Conservation (phyloP, 345 rosid species). For the Linum trigynum region DNA sequence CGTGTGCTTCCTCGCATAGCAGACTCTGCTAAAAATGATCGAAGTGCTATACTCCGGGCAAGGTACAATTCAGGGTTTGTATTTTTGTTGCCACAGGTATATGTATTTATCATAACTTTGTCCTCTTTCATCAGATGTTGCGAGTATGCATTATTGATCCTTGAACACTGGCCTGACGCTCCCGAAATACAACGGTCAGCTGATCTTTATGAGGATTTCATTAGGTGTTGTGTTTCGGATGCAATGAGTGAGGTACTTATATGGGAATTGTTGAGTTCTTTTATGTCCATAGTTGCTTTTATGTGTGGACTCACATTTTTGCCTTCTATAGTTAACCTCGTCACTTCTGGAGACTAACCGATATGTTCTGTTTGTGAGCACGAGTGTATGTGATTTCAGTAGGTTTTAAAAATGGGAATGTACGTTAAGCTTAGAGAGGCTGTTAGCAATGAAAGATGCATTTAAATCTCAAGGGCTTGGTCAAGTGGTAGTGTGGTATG, state of each 20-base stretch:
- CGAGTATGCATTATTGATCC: constrained; percentile 86
- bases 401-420: no score
- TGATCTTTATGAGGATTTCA: constrained; percentile 81
- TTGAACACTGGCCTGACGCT: constrained; percentile 98
- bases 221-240: constrained; percentile 87
- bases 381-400: background rate
- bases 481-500: background rate
- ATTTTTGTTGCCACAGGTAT: background rate
- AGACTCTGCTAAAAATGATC: constrained; percentile 89
- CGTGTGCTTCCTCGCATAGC: constrained; percentile 92
- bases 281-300: constrained; percentile 1
- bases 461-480: background rate
- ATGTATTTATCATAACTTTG: constrained; percentile 4
- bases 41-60: constrained; percentile 80
- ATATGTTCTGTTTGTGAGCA: background rate
- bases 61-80: constrained; percentile 37
- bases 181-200: constrained; percentile 90
- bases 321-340: background rate
- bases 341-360: background rate
- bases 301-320: background rate
- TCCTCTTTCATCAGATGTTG: constrained; percentile 51
- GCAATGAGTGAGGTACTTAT: constrained; percentile 95
- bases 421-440: background rate
- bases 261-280: background rate
- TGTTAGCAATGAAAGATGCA: no score